These are phyloP conservation scores for Penicillium sp. DNA, from an alignment of 2,329 filamentous ascomycete genomes.

Conservation along the genomic window DNA sequence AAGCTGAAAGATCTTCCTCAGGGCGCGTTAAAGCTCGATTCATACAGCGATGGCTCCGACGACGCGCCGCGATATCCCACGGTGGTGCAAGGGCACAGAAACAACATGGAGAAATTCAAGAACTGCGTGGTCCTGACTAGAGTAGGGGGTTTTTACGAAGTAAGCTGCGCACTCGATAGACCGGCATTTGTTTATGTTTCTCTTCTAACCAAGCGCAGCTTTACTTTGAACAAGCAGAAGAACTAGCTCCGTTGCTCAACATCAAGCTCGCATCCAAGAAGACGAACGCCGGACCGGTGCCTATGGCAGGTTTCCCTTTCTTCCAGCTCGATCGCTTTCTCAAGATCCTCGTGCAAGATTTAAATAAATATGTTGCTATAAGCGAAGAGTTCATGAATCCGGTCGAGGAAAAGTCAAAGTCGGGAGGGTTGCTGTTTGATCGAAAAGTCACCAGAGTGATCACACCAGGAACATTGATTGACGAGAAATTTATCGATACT, in stretches of 20 bases:
- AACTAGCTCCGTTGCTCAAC: conserved; percentile 79
- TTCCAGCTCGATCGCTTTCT: conserved; percentile 90
- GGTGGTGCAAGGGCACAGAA: conserved; percentile 80
- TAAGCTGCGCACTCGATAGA: conserved; percentile 22
- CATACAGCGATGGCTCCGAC: conserved; percentile 41
- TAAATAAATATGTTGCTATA: conserved; percentile 86
- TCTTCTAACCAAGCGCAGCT: conserved; percentile 45
- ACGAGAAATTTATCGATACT: conserved; percentile 95
- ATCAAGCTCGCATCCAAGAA: conserved; percentile 80
- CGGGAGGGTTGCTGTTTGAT: conserved; percentile 77
- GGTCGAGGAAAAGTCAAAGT: conserved; percentile 64
- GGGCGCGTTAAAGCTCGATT: conserved; percentile 47
- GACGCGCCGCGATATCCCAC: conserved; percentile 68
- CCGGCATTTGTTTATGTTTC: not conserved
- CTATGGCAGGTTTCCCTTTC: conserved; percentile 94
- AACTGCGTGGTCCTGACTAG: conserved; percentile 89
- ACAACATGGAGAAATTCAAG: conserved; percentile 85
- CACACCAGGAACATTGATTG: conserved; percentile 91
- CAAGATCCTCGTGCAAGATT: conserved; percentile 86
- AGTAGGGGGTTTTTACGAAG: conserved; percentile 93
- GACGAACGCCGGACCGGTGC: conserved; percentile 71
- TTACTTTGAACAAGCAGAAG: conserved; percentile 92
- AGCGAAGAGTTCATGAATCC: conserved; percentile 86
- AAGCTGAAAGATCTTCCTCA: conserved; percentile 53
- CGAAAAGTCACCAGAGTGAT: conserved; percentile 81